These are phyloP conservation scores for Rhododendron ovatum DNA, from an alignment of 148 eudicot species.

Conservation along the genomic window DNA sequence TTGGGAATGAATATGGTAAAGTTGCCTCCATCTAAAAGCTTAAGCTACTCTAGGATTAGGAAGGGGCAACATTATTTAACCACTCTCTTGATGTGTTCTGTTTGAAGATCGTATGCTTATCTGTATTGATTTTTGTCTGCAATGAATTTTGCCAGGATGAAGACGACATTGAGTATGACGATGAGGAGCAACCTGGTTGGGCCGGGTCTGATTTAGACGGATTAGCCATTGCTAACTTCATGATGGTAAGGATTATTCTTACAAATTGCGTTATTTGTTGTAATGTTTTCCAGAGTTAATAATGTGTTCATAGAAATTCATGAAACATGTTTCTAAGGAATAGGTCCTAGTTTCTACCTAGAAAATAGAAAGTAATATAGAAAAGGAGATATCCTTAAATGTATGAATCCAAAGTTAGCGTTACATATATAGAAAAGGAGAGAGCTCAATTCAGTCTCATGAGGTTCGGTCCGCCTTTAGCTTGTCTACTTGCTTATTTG, in stretches of 20 bases:
- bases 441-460: not conserved
- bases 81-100: not conserved
- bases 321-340: not conserved
- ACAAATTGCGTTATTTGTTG: not conserved
- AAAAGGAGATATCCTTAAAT: not conserved
- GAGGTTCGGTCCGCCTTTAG: not conserved
- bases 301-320: not conserved
- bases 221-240: constrained; percentile 76
- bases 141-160: constrained; percentile 46
- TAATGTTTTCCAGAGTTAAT: not conserved
- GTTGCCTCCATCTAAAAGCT: not conserved
- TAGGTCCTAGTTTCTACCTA: not conserved
- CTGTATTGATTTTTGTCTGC: constrained; percentile 7
- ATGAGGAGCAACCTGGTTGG: not conserved
- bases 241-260: constrained; percentile 58
- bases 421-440: not conserved
- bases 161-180: constrained; percentile 1
- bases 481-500: not conserved
- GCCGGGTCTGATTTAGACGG: constrained; percentile 74
- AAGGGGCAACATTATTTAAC: not conserved
- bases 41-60: not conserved
- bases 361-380: not conserved
- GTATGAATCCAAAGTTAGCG: not conserved
- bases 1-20: not conserved
- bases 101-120: not conserved